Evolutionary conservation across 2,329 filamentous ascomycete species (phyloP).

Genomic region (Ceratocystiopsis minuta): DNA sequence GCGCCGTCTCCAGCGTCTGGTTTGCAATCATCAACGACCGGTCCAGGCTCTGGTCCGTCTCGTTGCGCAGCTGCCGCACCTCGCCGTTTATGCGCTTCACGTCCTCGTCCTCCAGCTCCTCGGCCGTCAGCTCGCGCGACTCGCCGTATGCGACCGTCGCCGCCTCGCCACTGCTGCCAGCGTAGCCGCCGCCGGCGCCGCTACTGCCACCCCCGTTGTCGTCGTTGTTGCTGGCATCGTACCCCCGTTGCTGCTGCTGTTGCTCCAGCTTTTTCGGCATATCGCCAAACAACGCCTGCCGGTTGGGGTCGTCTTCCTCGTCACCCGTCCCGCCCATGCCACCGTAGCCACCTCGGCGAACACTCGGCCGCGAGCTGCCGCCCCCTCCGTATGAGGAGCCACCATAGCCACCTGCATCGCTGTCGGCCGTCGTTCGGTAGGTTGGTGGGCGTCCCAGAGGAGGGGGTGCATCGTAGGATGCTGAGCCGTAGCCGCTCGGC

Average conservation of each 20-base stretch:
- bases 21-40: constrained; percentile 52
- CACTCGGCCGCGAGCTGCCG: background rate
- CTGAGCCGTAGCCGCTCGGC: constrained; percentile 27
- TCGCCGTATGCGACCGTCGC: constrained; percentile 41
- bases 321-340: constrained; percentile 30
- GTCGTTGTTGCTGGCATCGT: background rate
- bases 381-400: constrained; percentile 9
- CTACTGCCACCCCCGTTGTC: background rate
- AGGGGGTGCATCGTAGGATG: constrained; percentile 7
- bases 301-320: constrained; percentile 30
- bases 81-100: constrained; percentile 56
- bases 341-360: constrained; percentile 40
- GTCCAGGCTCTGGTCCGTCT: constrained; percentile 35
- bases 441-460: constrained; percentile 6
- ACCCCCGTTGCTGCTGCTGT: constrained; percentile 9
- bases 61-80: constrained; percentile 58
- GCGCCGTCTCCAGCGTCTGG: constrained; percentile 52
- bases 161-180: constrained; percentile 11
- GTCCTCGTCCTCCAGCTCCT: constrained; percentile 57
- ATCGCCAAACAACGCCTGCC: constrained; percentile 44
- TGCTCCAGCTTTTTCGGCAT: constrained; percentile 32
- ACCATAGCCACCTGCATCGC: constrained; percentile 11
- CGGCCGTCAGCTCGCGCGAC: constrained; percentile 62
- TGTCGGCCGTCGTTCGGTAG: constrained; percentile 8
- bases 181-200: background rate